Evolutionary conservation across 1,284 basidiomycete species (phyloP).

Genomic region (Ganoderma resinaceum): DNA sequence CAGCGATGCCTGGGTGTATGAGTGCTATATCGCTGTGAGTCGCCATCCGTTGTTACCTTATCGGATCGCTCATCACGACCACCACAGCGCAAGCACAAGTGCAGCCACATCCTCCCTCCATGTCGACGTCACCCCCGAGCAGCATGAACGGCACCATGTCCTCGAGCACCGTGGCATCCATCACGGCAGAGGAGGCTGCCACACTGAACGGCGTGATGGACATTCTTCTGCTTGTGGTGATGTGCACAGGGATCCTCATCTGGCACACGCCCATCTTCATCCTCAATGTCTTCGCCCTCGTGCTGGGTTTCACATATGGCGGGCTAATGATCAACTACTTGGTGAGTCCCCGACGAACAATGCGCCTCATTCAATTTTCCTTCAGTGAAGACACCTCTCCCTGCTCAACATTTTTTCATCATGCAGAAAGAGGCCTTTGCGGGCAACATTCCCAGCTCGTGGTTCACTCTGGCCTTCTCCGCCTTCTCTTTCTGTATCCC

Average conservation of each 20-base stretch:
- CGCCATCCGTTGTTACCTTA: not conserved
- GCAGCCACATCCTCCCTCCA: not conserved
- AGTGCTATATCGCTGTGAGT: not conserved
- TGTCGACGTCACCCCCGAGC: not conserved
- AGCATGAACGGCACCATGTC: not conserved
- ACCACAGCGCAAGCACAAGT: too few species aligned
- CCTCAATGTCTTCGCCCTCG: not conserved
- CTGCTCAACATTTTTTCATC: not conserved
- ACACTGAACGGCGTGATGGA: not conserved
- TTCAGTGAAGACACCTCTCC: not conserved
- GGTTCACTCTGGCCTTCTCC: not conserved
- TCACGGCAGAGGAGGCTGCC: not conserved
- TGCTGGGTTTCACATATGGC: not conserved
- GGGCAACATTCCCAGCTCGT: not conserved
- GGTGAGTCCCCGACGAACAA: not conserved
- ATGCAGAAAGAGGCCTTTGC: not conserved
- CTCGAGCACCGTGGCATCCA: not conserved
- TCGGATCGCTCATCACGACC: not conserved
- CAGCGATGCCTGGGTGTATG: not conserved
- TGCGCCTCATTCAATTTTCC: not conserved
- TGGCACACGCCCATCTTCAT: not conserved
- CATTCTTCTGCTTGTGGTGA: not conserved
- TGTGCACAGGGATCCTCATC: constrained; percentile 1
- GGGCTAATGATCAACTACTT: not conserved
- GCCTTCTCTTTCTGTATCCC: constrained; percentile 17